Conservation (phyloP, 345 rosid species). For the Eucalyptus urophylla region DNA sequence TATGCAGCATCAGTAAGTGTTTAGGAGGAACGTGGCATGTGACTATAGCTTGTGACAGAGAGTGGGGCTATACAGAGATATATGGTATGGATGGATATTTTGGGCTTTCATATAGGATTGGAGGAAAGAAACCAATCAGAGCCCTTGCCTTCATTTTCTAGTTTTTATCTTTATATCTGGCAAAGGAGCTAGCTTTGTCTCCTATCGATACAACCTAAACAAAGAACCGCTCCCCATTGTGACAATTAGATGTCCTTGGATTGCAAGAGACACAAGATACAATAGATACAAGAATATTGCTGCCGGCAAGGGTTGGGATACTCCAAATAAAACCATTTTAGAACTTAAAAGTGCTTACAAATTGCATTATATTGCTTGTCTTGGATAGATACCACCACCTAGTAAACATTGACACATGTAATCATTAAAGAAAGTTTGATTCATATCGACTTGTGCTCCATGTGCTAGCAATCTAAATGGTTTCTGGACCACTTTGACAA, state of each 20-base stretch:
- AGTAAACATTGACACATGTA: not conserved
- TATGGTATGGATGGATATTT: not conserved
- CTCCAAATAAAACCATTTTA: not conserved
- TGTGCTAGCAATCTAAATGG: not conserved
- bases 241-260: not conserved
- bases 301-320: not conserved
- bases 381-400: not conserved
- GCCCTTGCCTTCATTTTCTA: not conserved
- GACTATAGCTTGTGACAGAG: not conserved
- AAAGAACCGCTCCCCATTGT: not conserved
- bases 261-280: not conserved
- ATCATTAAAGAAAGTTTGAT: not conserved
- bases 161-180: not conserved
- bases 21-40: not conserved
- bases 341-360: not conserved
- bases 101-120: not conserved
- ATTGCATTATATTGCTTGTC: not conserved
- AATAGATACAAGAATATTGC: not conserved
- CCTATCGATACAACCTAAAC: not conserved
- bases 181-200: not conserved
- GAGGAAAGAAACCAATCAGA: not conserved
- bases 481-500: not conserved
- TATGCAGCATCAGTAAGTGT: not conserved
- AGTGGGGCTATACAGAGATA: not conserved
- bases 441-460: not conserved